A percentile compares a stretch with the other conserved stretches of the same genome.
phyloP scores from a whole-genome alignment of 306 rosid species.

The Dalbergia cochinchinensis region DNA sequence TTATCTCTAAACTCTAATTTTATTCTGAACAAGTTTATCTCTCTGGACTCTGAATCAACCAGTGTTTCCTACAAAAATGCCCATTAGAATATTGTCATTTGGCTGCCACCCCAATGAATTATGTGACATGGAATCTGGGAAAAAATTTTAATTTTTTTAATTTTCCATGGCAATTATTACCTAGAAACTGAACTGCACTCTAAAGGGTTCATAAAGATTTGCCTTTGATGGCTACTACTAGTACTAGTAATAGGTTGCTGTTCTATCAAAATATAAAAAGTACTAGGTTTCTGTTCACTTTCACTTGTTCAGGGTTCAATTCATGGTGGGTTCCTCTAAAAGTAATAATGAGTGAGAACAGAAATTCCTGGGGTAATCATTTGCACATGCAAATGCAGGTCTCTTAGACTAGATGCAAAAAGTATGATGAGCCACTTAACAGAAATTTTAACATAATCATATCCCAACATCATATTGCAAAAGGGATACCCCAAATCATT shows the following conservation, averaged over 20 bases:
- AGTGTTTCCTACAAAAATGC: background rate
- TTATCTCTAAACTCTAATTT: background rate
- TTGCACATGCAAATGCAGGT: background rate
- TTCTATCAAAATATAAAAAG: too few relatives aligned
- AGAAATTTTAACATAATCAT: background rate
- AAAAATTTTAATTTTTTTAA: background rate
- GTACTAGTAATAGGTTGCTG: too few relatives aligned
- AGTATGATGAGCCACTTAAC: background rate
- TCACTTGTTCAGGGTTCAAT: background rate
- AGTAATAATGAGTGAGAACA: background rate
- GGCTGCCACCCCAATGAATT: constrained; percentile 1
- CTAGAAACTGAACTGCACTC: background rate
- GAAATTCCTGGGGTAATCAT: background rate
- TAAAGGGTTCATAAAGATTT: background rate
- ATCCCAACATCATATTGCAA: constrained; percentile 5
- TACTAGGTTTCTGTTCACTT: background rate
- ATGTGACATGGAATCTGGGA: background rate
- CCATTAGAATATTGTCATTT: background rate
- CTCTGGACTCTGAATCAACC: background rate
- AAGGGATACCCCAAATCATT: background rate
- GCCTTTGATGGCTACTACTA: background rate
- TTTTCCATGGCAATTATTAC: background rate
- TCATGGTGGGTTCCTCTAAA: background rate
- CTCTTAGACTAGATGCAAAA: too few relatives aligned
- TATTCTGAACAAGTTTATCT: background rate